Base-by-base conservation (phyloP, 352 stramenopile species). In the Pythium grandisporangium region DNA sequence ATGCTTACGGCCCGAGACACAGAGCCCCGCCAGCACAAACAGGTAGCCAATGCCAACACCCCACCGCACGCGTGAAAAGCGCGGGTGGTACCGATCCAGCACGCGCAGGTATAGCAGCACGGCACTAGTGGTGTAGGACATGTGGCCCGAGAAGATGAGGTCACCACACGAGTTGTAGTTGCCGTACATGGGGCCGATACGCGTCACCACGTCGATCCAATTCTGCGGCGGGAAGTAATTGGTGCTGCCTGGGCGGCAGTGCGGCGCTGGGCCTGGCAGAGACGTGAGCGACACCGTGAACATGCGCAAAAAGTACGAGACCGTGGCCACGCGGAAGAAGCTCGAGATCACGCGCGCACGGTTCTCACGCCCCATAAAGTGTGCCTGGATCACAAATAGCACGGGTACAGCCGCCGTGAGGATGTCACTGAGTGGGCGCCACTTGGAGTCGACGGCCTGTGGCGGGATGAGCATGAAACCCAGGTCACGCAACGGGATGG, bases 121-220 rank as follows among this genome's bases (percentile, higher is more conserved):
- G 5, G 63, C 61, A 26, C 39, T 59, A 38, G 53, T 74, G 16
- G 63, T 69, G 56, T 69, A 70, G 7, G 59, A 55, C 48, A 67
- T 67, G 50, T 74, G 63, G 24, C 63, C 63, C n/a, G 56, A 70
- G 49, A 74, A 74, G 26, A 74, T 63, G 29, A 74, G 55, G 42
- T 74, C 63, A 22, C 63, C 63, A 39, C 63, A 74, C 36, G 63
- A 70, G 38, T 60, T 65, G 43, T 57, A 58, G n/a, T 67, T 55
- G 27, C 58, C 58, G 45, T 67, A 67, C 53, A 63, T 67, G 17
- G 58, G 58, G 1, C 58, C 58, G 5, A 67, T 48, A 22, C 52
- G 51, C 10, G 61, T 76, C 45, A 69, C 54, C 16, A 76, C 58
- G 30, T 76, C 64, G 52, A 65, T 61, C 58, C 60, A 75, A 10